phyloP scores from a whole-genome alignment of 192 early-diverging fungal genomes.

The Funneliformis geosporum region DNA sequence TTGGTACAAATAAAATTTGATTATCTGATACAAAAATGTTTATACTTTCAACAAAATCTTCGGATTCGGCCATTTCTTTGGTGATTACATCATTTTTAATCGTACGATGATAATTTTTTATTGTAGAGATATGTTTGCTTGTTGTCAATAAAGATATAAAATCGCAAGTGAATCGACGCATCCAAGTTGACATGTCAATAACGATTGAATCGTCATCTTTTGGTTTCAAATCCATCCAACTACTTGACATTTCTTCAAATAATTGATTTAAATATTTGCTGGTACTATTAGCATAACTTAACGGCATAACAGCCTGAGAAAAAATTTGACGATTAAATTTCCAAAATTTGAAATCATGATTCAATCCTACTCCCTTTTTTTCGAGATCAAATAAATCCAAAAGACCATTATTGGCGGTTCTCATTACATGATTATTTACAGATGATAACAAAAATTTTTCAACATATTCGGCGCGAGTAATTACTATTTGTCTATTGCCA shows the following conservation, averaged over 20 bases:
- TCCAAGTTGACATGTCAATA: constrained; percentile 22
- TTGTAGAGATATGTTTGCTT: neutral
- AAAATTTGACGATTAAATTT: constrained; percentile 18
- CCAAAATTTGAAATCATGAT: constrained; percentile 1
- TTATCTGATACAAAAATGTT: constrained; percentile 26
- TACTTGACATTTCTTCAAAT: constrained; percentile 26
- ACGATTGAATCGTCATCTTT: neutral
- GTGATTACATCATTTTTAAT: constrained; percentile 4
- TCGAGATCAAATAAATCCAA: constrained; percentile 12
- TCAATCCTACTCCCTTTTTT: neutral
- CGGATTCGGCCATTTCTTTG: constrained; percentile 21
- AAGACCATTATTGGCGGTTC: constrained; percentile 15
- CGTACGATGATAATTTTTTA: constrained; percentile 10
- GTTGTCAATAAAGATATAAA: constrained; percentile 22
- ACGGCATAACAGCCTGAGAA: constrained; percentile 9
- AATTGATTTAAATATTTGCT: neutral
- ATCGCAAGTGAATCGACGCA: constrained; percentile 17
- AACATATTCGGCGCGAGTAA: constrained; percentile 11
- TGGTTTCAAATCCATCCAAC: constrained; percentile 26
- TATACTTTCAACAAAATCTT: constrained; percentile 24
- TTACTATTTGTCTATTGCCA: constrained; percentile 9
- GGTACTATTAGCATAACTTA: neutral
- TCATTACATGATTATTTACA: constrained; percentile 12
- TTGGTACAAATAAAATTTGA: constrained; percentile 26
- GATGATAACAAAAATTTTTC: constrained; percentile 10